These are phyloP conservation scores for Suillus paluster DNA, from an alignment of 768 basidiomycete species.

Conservation along the genomic window DNA sequence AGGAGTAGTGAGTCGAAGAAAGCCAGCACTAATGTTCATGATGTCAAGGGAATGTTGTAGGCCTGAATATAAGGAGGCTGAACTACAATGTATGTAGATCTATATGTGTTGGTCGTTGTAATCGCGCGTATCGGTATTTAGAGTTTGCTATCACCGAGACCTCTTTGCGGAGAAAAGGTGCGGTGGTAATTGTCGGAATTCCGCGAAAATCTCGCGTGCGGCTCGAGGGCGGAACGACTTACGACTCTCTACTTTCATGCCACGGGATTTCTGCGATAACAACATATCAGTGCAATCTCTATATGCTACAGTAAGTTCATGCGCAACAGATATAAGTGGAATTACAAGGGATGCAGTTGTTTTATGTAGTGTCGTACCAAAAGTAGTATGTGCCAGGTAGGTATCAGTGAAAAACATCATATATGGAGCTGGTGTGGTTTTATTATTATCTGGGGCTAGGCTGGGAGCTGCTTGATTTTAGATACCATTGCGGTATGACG, in stretches of 20 bases:
- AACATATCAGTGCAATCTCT: background rate
- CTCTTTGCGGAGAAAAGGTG: background rate
- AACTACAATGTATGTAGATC: background rate
- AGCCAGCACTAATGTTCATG: slow-evolving; percentile 5
- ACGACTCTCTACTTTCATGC: too few species aligned
- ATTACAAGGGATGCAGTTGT: background rate
- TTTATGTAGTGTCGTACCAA: background rate
- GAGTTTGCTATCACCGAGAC: background rate
- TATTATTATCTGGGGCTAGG: too few species aligned
- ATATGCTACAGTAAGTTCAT: background rate
- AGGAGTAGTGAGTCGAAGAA: slow-evolving; percentile 14
- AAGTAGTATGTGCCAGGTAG: background rate
- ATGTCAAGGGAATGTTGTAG: too few species aligned
- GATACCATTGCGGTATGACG: background rate
- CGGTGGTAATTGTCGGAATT: background rate
- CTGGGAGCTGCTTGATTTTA: background rate
- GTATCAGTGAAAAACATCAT: background rate
- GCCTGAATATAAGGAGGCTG: background rate
- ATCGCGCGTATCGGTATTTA: background rate
- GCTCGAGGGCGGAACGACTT: too few species aligned
- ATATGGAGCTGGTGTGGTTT: background rate
- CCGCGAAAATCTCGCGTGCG: background rate
- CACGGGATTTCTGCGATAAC: too few species aligned
- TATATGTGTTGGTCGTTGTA: background rate
- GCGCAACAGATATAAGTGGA: background rate